Conservation (phyloP, 768 basidiomycete genomes). For the Russula emetica region DNA sequence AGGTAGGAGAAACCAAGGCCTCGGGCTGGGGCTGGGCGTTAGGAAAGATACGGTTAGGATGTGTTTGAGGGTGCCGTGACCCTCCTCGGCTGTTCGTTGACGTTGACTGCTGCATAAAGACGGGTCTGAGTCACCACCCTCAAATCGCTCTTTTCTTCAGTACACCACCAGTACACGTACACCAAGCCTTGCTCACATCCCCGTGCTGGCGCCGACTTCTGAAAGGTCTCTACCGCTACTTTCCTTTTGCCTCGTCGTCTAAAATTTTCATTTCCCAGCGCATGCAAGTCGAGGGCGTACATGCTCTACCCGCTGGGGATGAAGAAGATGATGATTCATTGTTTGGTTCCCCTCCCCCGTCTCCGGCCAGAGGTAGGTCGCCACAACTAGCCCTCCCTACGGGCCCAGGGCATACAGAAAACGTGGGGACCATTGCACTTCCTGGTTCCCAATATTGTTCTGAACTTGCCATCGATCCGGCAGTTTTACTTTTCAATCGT, state of each 20-base stretch:
- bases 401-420: conserved; percentile 54
- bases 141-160: not conserved
- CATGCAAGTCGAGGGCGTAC: conserved; percentile 28
- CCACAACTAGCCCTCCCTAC: conserved; percentile 61
- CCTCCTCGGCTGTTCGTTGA: conserved; percentile 9
- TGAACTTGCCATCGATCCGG: conserved; percentile 79
- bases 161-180: not conserved
- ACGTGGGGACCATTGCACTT: conserved; percentile 98
- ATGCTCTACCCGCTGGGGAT: conserved; percentile 13
- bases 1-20: not conserved
- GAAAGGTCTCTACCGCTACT: conserved; percentile 14
- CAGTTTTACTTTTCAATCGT: conserved; percentile 58
- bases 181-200: not conserved
- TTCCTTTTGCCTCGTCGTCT: not conserved
- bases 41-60: conserved; percentile 1
- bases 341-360: conserved; percentile 74
- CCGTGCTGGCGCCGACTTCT: conserved; percentile 14
- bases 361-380: conserved; percentile 51
- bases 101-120: not conserved
- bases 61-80: conserved; percentile 10
- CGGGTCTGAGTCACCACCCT: not conserved
- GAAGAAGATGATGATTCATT: conserved; percentile 52
- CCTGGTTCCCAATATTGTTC: conserved; percentile 87
- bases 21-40: not conserved
- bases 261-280: conserved; percentile 18